phyloP scores from a whole-genome alignment of 2,329 filamentous ascomycete species.

The Trichoderma sp. region DNA sequence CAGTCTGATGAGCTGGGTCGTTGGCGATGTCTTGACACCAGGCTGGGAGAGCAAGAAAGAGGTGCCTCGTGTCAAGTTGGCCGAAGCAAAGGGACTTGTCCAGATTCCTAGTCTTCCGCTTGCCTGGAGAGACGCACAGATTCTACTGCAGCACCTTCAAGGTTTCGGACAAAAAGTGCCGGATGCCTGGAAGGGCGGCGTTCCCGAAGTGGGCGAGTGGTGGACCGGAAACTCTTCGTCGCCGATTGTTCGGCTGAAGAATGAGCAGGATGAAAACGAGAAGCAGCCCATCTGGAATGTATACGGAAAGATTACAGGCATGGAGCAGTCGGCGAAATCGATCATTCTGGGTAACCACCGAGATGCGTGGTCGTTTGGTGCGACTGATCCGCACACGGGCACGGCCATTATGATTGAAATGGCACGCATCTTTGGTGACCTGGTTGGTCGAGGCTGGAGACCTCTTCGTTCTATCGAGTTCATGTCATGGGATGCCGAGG shows the following conservation, averaged over 20 bases:
- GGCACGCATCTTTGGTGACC: conserved; percentile 78
- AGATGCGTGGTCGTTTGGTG: conserved; percentile 89
- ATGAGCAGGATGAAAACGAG: conserved; percentile 82
- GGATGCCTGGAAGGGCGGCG: conserved; percentile 73
- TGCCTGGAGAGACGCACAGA: conserved; percentile 85
- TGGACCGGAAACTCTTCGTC: conserved; percentile 79
- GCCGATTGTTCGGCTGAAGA: conserved; percentile 79
- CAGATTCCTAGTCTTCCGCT: conserved; percentile 89
- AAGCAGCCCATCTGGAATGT: conserved; percentile 92
- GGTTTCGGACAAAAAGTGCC: conserved; percentile 73
- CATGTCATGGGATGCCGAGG: conserved; percentile 92
- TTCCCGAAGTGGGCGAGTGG: conserved; percentile 77
- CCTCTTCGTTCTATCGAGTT: conserved; percentile 95
- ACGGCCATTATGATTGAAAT: conserved; percentile 92
- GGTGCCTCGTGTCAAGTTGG: conserved; percentile 66
- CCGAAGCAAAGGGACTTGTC: conserved; percentile 72
- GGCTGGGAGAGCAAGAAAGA: conserved; percentile 76
- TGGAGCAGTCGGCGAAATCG: conserved; percentile 80
- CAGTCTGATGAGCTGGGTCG: conserved; percentile 76
- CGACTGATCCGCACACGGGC: conserved; percentile 82
- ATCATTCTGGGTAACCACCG: conserved; percentile 93
- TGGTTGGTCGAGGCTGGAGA: conserved; percentile 79
- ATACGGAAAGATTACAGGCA: conserved; percentile 79
- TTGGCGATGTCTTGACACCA: conserved; percentile 91
- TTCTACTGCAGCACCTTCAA: conserved; percentile 73